Percentiles rank a stretch among this genome's conserved stretches.
These are phyloP conservation scores for Calonectria henricotiae DNA, from an alignment of 2,329 filamentous ascomycete genomes.

Conservation along the genomic window DNA sequence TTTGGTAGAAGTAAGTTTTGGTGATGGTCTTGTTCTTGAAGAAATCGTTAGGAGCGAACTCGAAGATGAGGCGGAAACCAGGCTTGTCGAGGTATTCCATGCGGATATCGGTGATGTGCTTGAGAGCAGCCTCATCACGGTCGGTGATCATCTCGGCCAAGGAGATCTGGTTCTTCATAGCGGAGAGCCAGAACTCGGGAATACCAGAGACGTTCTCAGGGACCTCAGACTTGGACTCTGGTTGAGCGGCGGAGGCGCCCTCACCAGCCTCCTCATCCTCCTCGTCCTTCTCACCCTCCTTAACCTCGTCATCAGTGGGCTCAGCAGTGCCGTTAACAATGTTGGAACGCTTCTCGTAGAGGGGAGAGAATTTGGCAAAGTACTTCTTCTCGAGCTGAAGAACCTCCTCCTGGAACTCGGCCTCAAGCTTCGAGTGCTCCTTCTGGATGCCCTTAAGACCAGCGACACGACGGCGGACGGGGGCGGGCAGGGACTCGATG, in stretches of 20 bases:
- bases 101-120: constrained; percentile 91
- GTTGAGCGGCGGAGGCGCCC: constrained; percentile 70
- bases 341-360: constrained; percentile 94
- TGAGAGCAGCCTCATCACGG: constrained; percentile 93
- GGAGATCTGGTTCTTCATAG: constrained; percentile 99
- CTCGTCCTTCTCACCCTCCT: constrained; percentile 86
- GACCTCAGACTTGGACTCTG: constrained; percentile 73
- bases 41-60: constrained; percentile 95
- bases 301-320: constrained; percentile 89
- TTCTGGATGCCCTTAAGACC: constrained; percentile 99
- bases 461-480: constrained; percentile 92
- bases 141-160: constrained; percentile 99
- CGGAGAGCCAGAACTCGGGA: constrained; percentile 99
- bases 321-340: constrained; percentile 92
- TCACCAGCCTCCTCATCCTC: constrained; percentile 82
- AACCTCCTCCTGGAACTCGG: constrained; percentile 98
- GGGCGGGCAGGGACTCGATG: constrained; percentile 92
- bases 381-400: constrained; percentile 99
- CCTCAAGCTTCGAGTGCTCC: constrained; percentile 98
- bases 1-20: constrained; percentile 99
- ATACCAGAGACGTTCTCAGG: constrained; percentile 80
- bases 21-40: constrained; percentile 98
- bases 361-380: constrained; percentile 97
- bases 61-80: constrained; percentile 98
- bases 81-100: constrained; percentile 99